These are phyloP conservation scores for Rutstroemia sydowiana DNA, from an alignment of 2,329 filamentous ascomycete genomes.

Conservation along the genomic window DNA sequence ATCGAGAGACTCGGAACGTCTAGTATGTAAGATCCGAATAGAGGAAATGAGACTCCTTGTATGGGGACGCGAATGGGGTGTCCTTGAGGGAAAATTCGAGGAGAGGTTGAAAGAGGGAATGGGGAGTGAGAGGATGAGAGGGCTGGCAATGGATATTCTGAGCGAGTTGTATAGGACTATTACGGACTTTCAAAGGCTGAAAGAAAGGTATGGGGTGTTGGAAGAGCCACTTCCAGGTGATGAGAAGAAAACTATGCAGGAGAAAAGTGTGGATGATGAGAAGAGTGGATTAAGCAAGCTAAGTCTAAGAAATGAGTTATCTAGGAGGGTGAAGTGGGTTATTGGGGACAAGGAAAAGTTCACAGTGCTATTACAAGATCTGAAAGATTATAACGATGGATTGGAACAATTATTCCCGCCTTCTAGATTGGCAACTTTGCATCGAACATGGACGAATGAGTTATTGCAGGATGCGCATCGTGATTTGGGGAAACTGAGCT, in stretches of 20 bases:
- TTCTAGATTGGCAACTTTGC: conserved; percentile 35
- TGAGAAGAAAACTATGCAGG: conserved; percentile 5
- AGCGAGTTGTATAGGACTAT: conserved; percentile 38
- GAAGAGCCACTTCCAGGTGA: conserved; percentile 25
- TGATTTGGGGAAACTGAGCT: conserved; percentile 35
- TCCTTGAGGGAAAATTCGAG: conserved; percentile 39
- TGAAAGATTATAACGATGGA: conserved; percentile 43
- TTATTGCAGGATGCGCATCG: conserved; percentile 39
- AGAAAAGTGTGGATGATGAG: conserved; percentile 4
- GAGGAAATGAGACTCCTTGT: conserved; percentile 42
- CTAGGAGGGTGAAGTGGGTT: conserved; percentile 37
- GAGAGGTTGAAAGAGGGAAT: conserved; percentile 29
- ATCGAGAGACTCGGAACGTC: conserved; percentile 37
- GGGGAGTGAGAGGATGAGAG: conserved; percentile 29
- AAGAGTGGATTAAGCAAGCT: conserved; percentile 6
- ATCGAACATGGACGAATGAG: conserved; percentile 40
- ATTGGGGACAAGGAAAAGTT: conserved; percentile 43
- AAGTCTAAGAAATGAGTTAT: conserved; percentile 18
- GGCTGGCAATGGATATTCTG: conserved; percentile 37
- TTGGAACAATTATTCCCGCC: conserved; percentile 40
- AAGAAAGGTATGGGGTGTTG: conserved; percentile 36
- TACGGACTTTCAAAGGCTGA: conserved; percentile 37
- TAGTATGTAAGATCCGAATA: conserved; percentile 42
- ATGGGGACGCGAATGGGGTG: conserved; percentile 43
- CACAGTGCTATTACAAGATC: conserved; percentile 33